These are phyloP conservation scores for Limtongozyma cylindracea DNA, from an alignment of 805 yeast genomes.

Conservation along the genomic window DNA sequence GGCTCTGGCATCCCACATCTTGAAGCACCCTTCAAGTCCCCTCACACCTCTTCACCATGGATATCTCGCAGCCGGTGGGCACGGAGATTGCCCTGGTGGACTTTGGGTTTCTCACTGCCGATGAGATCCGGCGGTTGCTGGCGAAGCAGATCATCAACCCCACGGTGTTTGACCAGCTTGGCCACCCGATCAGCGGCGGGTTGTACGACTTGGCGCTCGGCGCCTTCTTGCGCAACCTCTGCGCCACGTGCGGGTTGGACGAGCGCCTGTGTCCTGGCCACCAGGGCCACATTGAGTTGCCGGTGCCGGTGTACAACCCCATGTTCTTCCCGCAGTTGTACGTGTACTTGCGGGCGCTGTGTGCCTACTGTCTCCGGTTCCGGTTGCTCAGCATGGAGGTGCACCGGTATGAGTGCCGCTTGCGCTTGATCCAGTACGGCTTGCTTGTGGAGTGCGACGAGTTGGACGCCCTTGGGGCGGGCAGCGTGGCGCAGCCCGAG, in stretches of 20 bases:
- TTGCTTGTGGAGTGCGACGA: constrained; percentile 39
- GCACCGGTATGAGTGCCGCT: constrained; percentile 55
- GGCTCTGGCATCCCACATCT: too few relatives aligned
- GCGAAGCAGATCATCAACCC: constrained; percentile 94
- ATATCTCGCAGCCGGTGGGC: constrained; percentile 90
- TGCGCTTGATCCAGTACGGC: constrained; percentile 71
- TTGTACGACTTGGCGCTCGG: constrained; percentile 88
- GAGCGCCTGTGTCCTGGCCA: constrained; percentile 95
- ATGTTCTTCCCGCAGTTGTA: constrained; percentile 81
- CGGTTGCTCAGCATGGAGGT: constrained; percentile 42
- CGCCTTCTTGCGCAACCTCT: constrained; percentile 68
- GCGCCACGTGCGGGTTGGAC: constrained; percentile 91
- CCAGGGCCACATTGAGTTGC: constrained; percentile 92
- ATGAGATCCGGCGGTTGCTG: constrained; percentile 65
- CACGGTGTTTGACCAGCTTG: constrained; percentile 83
- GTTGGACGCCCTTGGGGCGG: neutral
- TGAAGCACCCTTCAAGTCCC: too few relatives aligned
- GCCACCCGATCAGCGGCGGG: constrained; percentile 90
- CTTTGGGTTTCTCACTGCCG: constrained; percentile 61
- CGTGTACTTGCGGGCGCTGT: constrained; percentile 56
- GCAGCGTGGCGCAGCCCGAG: neutral
- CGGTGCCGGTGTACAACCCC: constrained; percentile 89
- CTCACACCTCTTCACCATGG: constrained; percentile 25
- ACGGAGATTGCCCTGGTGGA: constrained; percentile 83
- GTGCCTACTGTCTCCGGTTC: constrained; percentile 81